phyloP scores from a whole-genome alignment of 495 filamentous ascomycete species.

The Aspergillus taichungensis region DNA sequence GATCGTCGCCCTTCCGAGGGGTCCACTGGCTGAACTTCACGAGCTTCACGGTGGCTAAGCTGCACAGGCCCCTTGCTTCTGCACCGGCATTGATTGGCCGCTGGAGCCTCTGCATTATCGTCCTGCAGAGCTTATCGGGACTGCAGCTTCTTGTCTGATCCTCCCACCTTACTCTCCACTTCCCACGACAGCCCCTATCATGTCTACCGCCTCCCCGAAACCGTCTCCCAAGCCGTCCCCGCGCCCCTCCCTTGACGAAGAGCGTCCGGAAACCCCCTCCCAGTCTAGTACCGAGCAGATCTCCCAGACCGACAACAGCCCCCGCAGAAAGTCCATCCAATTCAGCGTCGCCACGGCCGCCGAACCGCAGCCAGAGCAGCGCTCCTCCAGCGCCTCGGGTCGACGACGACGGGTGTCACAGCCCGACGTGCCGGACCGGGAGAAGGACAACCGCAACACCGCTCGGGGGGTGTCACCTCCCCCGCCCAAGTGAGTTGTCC shows the following conservation, averaged over 20 bases:
- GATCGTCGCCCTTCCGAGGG: slow-evolving; percentile 18
- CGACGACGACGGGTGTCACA: slow-evolving; percentile 17
- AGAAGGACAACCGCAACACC: slow-evolving; percentile 16
- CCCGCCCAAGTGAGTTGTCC: slow-evolving; percentile 26
- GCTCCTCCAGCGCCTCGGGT: slow-evolving; percentile 20
- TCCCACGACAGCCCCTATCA: background rate
- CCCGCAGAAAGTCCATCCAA: slow-evolving; percentile 35
- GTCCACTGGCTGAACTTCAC: slow-evolving; percentile 15
- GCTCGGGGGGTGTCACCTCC: slow-evolving; percentile 29
- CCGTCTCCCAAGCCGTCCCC: slow-evolving; percentile 27
- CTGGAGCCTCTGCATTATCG: background rate
- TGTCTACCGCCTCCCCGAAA: background rate
- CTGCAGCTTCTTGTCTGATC: background rate
- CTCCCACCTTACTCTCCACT: background rate
- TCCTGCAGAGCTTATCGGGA: background rate
- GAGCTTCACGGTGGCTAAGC: slow-evolving; percentile 22
- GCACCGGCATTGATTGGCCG: background rate
- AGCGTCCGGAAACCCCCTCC: slow-evolving; percentile 20
- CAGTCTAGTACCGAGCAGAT: slow-evolving; percentile 15
- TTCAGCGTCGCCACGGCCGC: slow-evolving; percentile 25
- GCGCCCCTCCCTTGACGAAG: background rate
- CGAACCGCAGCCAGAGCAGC: slow-evolving; percentile 23
- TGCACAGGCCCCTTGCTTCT: background rate
- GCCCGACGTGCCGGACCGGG: slow-evolving; percentile 6
- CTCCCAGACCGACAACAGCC: slow-evolving; percentile 16